Evolutionary conservation across 306 rosid genomes (phyloP).

Genomic region (Cucurbita moschata): DNA sequence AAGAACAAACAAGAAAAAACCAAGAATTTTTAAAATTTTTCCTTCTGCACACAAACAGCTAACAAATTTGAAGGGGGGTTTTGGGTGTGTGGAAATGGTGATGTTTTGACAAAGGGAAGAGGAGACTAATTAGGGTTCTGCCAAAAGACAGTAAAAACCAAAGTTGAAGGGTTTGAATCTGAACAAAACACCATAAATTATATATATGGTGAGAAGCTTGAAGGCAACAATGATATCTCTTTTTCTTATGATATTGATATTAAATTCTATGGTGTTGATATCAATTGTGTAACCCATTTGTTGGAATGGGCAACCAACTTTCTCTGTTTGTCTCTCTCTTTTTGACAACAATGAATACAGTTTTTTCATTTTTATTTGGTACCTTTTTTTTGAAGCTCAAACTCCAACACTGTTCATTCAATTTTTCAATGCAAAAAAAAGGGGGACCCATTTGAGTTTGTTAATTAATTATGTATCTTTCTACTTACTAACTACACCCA

Average conservation of each 20-base stretch:
- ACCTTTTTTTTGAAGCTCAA: constrained; percentile 1
- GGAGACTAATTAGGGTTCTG: constrained; percentile 20
- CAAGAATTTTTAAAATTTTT: background rate
- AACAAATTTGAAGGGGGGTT: constrained; percentile 12
- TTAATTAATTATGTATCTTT: background rate
- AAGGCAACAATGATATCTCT: too few species aligned
- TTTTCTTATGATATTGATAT: too few species aligned
- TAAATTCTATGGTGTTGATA: constrained; percentile 10
- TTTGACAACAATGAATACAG: too few species aligned
- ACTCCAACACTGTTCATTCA: background rate
- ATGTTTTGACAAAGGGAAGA: constrained; percentile 4
- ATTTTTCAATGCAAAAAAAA: background rate
- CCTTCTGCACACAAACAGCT: background rate
- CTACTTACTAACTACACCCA: background rate
- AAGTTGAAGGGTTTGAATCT: constrained; percentile 36
- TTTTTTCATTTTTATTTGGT: too few species aligned
- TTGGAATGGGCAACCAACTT: constrained; percentile 47
- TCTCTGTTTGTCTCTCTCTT: background rate
- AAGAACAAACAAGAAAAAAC: constrained; percentile 5
- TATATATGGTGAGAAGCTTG: too few species aligned
- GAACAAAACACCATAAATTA: constrained; percentile 12
- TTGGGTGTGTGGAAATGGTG: constrained; percentile 10
- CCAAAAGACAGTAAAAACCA: constrained; percentile 61
- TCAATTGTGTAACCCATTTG: constrained; percentile 51
- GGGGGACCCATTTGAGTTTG: background rate